Evolutionary conservation across 106 monocot genomes (phyloP), one percentile per base, ranked within the genome.

Genomic region (Xerophyta viscosa): DNA sequence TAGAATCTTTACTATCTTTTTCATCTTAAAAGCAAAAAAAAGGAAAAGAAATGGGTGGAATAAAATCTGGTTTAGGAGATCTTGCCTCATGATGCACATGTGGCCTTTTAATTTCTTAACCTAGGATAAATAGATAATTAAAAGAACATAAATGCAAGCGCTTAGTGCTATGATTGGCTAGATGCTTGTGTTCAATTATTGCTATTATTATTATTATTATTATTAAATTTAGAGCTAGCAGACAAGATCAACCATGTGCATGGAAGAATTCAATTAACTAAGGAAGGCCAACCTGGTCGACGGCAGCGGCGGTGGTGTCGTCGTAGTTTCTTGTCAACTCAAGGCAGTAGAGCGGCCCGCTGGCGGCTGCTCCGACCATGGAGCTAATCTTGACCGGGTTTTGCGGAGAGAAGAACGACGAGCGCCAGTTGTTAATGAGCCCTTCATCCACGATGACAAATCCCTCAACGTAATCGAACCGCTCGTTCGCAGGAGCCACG

Each of bases 401-500:
- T 22, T 39, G 23, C 0, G 78, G 77, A 8, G 87, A 88, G 78
- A 88, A 94, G 60, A 85, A 85, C 28, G 88, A 88, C 5, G 93
- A 88, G 20, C 80, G 68, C 88, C 93, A 84, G 72, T 79, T 88
- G 64, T 78, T 84, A 62, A 84, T 65, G 4, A 81, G 71, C 24
- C 81, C 76, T 13, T 77, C 73, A 52, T 76, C 77, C 10, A 77
- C 67, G 52, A 84, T 70, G 36, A 94, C 83, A 31, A 80, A 93
- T 10, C 93, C 93, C 28, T 94, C 93, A 6, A 94, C 63, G 51
- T 94, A 94, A 58, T 94, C 80, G 58, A 94, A 81, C 28, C 63
- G 66, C 31, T 63, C 20, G 27, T 50, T 31, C 10, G 37, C 20
- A 19, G 37, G 37, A 15, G 37, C 54, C 6, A 56, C 69, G 8